Evolutionary conservation across 192 early-diverging fungal genomes (phyloP).

Genomic region (Podila clonocystis): DNA sequence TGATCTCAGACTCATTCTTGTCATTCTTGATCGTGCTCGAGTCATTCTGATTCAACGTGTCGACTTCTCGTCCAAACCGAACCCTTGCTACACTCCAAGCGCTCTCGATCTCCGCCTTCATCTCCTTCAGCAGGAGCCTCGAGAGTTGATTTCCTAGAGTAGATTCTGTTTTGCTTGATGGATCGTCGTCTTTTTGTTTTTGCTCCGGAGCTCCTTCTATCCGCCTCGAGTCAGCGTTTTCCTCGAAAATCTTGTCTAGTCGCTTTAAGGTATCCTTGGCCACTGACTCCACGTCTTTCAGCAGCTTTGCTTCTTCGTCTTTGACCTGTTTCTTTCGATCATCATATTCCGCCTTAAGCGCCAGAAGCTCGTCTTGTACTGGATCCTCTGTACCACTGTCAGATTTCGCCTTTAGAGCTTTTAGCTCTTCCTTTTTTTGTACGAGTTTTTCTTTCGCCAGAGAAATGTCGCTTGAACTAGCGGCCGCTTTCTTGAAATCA

Average conservation of each 20-base stretch:
- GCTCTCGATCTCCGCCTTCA: conserved; percentile 25
- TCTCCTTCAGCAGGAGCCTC: conserved; percentile 4
- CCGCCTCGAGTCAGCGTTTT: neutral
- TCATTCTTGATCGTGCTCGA: neutral
- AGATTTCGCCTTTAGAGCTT: neutral
- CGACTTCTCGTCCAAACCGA: conserved; percentile 22
- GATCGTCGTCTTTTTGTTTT: no score
- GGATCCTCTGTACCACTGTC: neutral
- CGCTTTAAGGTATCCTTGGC: conserved; percentile 10
- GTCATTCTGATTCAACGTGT: neutral
- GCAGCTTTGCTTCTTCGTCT: conserved; percentile 14
- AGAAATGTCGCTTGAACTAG: conserved; percentile 18
- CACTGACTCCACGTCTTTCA: conserved; percentile 19
- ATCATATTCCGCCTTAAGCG: conserved; percentile 23
- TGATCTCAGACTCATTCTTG: neutral
- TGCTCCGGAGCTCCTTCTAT: no score
- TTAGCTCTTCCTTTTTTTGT: conserved; percentile 6
- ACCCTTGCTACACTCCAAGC: conserved; percentile 11
- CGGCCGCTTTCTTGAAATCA: conserved; percentile 45
- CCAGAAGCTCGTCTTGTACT: conserved; percentile 7
- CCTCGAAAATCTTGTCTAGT: neutral
- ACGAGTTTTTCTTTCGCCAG: neutral
- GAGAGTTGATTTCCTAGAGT: conserved; percentile 7
- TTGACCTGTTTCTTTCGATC: neutral
- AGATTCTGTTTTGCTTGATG: neutral